A percentile compares a stretch with the other conserved stretches of the same genome.
Conservation (phyloP, 176 grass and related monocot species). For the Poa annua region DNA sequence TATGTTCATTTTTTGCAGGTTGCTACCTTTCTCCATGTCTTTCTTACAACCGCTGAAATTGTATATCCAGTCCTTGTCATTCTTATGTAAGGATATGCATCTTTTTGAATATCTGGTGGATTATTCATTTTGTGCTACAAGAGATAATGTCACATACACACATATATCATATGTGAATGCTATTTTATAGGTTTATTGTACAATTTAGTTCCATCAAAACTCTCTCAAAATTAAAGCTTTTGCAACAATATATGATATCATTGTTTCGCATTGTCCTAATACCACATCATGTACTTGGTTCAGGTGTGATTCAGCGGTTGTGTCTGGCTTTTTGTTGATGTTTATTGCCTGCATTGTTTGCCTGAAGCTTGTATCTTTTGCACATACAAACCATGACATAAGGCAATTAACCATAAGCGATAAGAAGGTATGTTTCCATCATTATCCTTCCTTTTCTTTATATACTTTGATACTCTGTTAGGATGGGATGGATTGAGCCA, state of each 20-base stretch:
- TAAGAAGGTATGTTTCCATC: conserved; percentile 67
- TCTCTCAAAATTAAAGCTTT: background rate
- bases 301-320: conserved; percentile 96
- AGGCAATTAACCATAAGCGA: conserved; percentile 56
- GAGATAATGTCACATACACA: background rate
- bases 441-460: conserved; percentile 14
- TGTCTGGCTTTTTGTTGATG: conserved; percentile 90
- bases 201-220: background rate
- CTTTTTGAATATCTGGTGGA: conserved; percentile 20
- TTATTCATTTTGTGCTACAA: background rate
- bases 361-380: conserved; percentile 95
- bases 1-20: conserved; percentile 53
- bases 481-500: background rate
- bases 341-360: conserved; percentile 90
- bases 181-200: background rate
- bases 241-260: background rate
- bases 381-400: conserved; percentile 97
- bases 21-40: conserved; percentile 60
- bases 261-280: conserved; percentile 32
- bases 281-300: conserved; percentile 30
- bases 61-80: conserved; percentile 87
- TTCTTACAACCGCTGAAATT: conserved; percentile 68
- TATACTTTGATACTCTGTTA: conserved; percentile 13
- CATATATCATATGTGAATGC: conserved; percentile 13
- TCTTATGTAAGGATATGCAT: conserved; percentile 72